Evolutionary conservation across 805 yeast species (phyloP), one percentile per base, ranked within the genome.

Genomic region (Ogataea ramenticola): DNA sequence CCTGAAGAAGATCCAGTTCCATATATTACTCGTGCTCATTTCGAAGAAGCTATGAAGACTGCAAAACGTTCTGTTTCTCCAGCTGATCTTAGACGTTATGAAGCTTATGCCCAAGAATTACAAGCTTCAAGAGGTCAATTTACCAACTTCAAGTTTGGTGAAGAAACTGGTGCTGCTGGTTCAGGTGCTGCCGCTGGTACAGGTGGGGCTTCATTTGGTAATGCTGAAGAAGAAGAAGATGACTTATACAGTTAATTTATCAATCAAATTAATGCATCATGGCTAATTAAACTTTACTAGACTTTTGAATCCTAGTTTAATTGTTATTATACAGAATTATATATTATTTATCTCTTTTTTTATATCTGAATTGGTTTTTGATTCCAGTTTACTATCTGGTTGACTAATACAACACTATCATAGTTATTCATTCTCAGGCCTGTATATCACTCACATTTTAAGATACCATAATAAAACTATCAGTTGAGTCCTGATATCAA

Each of bases 41-140:
- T 93, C 58, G 96, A 93, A 68, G 98, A 93, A 74, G 99, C 99
- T 39, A 93, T 93, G 99, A 90, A 91, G 81, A 89, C 98, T 1
- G 99, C 99, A 43, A 85, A 89, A 68, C 86, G 98, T 58, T 90
- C 97, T 45, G 99, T 93, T 40, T 82, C 95, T 35, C 98, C 95
- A 61, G 86, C 96, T 33, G 99, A 93, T 69, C 77, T 93, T 61
- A 93, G 99, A 70, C 90, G 99, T 70, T 93, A 93, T 66, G 99
- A 93, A 72, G 95, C 98, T 8, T 93, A 91, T 60, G 95, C 96
- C 42, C 96, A 91, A 68, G 96, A 91, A 70, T 75, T 93, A 66
- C 95, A 84, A 66, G 87, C 96, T 46, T 86, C 96, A 1, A 87
- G 99, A 71, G 98, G 99, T 41, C 96, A 86, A 65, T 84, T 86